Evolutionary conservation across 306 rosid species (phyloP).

Genomic region (Hippophae rhamnoides): DNA sequence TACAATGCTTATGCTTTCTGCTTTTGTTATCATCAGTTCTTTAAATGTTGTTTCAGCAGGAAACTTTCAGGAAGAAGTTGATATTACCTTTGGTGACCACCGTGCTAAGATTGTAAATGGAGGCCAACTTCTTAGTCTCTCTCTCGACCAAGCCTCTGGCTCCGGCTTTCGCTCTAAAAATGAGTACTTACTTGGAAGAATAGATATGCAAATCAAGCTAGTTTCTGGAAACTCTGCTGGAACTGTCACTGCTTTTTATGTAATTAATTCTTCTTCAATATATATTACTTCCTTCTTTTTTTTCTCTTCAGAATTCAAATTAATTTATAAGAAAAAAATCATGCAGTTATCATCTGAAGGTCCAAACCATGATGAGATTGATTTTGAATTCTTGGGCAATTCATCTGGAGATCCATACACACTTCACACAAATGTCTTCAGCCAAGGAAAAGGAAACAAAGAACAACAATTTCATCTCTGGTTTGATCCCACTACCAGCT

Average conservation of each 20-base stretch:
- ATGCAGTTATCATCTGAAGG: slow-evolving; percentile 66
- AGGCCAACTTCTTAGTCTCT: slow-evolving; percentile 57
- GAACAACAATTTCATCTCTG: slow-evolving; percentile 39
- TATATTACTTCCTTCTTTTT: background rate
- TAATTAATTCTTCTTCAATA: background rate
- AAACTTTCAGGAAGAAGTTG: slow-evolving; percentile 53
- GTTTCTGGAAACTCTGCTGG: slow-evolving; percentile 89
- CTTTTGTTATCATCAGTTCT: slow-evolving; percentile 2
- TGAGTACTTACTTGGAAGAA: slow-evolving; percentile 54
- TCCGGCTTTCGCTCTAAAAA: slow-evolving; percentile 71
- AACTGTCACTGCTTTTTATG: slow-evolving; percentile 77
- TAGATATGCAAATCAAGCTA: slow-evolving; percentile 73
- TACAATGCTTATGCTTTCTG: slow-evolving; percentile 2
- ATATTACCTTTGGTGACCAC: slow-evolving; percentile 51
- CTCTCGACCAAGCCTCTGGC: slow-evolving; percentile 66
- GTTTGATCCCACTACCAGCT: slow-evolving; percentile 43
- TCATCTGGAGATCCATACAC: slow-evolving; percentile 33
- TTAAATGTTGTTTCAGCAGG: slow-evolving; percentile 29
- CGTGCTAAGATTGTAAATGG: slow-evolving; percentile 47
- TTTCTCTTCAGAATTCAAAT: background rate
- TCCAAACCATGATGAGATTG: slow-evolving; percentile 37
- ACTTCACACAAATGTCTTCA: slow-evolving; percentile 35
- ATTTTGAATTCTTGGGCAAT: slow-evolving; percentile 42
- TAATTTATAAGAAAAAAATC: too few species aligned
- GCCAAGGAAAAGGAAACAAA: slow-evolving; percentile 34